Base-by-base conservation (phyloP, 2,329 filamentous ascomycete genomes). In the Apiospora malaysiana region DNA sequence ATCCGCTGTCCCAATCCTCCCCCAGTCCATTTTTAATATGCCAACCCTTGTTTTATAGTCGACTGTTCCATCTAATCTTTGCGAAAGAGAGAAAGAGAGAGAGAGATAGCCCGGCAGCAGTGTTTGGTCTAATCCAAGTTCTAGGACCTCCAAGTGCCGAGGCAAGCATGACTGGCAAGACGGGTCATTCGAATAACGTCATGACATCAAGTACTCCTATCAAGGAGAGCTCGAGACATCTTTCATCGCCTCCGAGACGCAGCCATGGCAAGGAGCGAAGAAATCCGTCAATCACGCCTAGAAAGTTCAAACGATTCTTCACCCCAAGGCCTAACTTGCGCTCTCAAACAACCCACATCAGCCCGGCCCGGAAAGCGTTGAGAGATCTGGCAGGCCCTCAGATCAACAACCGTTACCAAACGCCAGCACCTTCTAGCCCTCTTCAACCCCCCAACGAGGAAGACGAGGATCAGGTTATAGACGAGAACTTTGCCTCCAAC, bases 261-360 rank as follows among this genome's bases (percentile, higher is more conserved):
- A 72, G 69, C 71, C 77, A 72, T 72, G 78, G 76, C 72, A 88
- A 87, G 74, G 85, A 87, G 75, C 82, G 81, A 73, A 82, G 85
- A 23, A 82, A 85, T 70, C 84, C 87, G 4, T 87, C 86, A 46
- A 84, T 89, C 69, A 89, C 87, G 4, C 87, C 87, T 70, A 81
- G 86, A 73, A 88, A 86, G 76, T 89, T 89, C 72, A 81, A 76
- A 45, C 81, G 82, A 37, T 88, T 89, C 81, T 89, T 88, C 73
- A 86, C 86, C 12, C 86, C 86, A 23, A 82, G 85, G 27, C 81
- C 82, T 18, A 79, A 82, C 68, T 81, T 83, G 40, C 80, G 82
- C 1, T 77, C 80, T 16, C 75, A 80, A 45, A 79, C 79, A 40
- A 25, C 56, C 25, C 65, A 72, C 51, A 70, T 72, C 23, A 84